Percentiles rank a stretch among this genome's conserved stretches.
phyloP scores from a whole-genome alignment of 257 asterid genomes.

The Scutellaria minor region DNA sequence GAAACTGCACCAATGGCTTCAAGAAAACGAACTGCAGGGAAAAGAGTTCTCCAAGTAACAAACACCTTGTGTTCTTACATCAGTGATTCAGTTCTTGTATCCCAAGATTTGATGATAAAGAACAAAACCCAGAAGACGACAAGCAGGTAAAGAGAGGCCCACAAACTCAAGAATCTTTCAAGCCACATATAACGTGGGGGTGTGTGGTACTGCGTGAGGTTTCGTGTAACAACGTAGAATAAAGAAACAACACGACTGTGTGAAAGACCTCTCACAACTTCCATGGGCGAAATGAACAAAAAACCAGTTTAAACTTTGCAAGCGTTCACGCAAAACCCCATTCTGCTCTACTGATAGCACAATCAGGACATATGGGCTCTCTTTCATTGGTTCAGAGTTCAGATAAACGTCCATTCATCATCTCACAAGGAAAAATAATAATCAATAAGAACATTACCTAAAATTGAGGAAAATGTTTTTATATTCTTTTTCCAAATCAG shows the following conservation, averaged over 20 bases:
- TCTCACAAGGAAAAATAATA: no score
- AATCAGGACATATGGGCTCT: no score
- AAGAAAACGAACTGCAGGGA: constrained; percentile 21
- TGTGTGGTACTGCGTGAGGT: constrained; percentile 18
- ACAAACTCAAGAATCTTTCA: not conserved
- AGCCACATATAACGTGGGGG: constrained; percentile 17
- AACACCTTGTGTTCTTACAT: not conserved
- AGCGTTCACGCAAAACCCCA: not conserved
- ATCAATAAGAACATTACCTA: no score
- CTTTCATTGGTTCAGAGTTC: no score
- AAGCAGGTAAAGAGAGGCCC: not conserved
- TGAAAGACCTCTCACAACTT: not conserved
- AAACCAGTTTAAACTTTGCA: constrained; percentile 15
- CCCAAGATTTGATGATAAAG: not conserved
- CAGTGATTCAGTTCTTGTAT: not conserved
- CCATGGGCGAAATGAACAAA: constrained; percentile 29
- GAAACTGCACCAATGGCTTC: not conserved
- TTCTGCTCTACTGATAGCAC: no score
- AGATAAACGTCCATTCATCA: no score
- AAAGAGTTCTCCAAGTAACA: not conserved
- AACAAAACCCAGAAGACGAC: constrained; percentile 15
- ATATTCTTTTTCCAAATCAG: no score
- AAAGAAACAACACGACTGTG: not conserved
- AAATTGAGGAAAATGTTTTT: no score
- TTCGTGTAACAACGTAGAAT: constrained; percentile 28